A percentile compares a stretch with the other conserved stretches of the same genome.
Conservation (phyloP, 2,329 filamentous ascomycete genomes). For the Botrytis fabae region DNA sequence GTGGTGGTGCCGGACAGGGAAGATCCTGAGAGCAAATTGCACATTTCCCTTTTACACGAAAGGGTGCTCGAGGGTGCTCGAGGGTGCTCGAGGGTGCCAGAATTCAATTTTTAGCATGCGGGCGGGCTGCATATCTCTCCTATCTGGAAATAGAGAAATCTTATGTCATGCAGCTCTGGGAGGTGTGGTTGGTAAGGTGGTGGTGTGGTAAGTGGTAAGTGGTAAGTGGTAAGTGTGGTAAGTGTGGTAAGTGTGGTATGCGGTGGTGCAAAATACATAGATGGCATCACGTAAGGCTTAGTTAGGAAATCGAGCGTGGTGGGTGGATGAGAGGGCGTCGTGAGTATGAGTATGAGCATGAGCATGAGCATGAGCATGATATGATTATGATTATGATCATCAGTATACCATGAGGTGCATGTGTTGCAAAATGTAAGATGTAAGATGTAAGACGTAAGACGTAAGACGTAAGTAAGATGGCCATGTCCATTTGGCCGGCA, state of each 20-base stretch:
- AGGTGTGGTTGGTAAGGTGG: neutral
- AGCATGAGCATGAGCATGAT: neutral
- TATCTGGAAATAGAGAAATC: conserved; percentile 17
- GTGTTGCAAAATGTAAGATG: neutral
- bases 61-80: neutral
- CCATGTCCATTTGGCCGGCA: neutral
- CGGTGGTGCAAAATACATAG: neutral
- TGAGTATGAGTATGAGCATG: neutral
- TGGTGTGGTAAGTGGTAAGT: neutral
- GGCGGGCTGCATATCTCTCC: neutral
- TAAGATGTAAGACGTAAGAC: neutral
- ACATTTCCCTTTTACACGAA: neutral
- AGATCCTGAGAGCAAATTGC: conserved; percentile 9
- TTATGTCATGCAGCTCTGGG: neutral
- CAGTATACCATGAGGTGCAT: neutral
- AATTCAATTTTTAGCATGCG: conserved; percentile 4
- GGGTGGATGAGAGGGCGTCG: neutral
- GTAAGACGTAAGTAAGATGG: neutral
- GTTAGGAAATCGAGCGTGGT: neutral
- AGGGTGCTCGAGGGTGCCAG: neutral
- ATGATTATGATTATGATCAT: neutral
- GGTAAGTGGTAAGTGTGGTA: neutral
- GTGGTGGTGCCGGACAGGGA: conserved; percentile 7
- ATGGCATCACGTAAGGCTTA: conserved; percentile 14
- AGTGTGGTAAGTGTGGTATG: neutral